These are phyloP conservation scores for Alternaria postmessia DNA, from an alignment of 2,329 filamentous ascomycete genomes.

Conservation along the genomic window DNA sequence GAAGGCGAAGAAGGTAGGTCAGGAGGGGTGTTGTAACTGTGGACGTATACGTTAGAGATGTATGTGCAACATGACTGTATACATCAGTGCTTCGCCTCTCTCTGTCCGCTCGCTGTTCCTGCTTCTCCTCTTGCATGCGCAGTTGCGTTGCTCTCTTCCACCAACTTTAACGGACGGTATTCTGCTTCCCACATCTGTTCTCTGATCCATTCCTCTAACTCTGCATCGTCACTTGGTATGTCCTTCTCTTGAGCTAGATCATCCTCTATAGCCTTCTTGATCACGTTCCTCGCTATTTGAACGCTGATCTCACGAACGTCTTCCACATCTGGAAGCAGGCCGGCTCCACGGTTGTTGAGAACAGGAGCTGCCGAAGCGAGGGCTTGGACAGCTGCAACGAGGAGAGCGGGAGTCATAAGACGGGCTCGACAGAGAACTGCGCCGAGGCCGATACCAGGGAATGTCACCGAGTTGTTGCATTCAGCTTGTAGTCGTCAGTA, in stretches of 20 bases:
- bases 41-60: neutral
- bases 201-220: slow-evolving; percentile 74
- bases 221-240: slow-evolving; percentile 67
- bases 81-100: slow-evolving; percentile 25
- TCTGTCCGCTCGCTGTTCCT: slow-evolving; percentile 48
- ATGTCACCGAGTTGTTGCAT: slow-evolving; percentile 88
- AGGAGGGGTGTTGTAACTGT: neutral
- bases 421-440: slow-evolving; percentile 73
- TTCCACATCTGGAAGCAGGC: slow-evolving; percentile 78
- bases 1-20: neutral
- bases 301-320: slow-evolving; percentile 79
- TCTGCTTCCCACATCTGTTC: slow-evolving; percentile 82
- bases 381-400: slow-evolving; percentile 79
- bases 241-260: slow-evolving; percentile 69
- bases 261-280: slow-evolving; percentile 74
- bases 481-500: slow-evolving; percentile 64
- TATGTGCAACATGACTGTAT: neutral
- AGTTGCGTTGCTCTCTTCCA: slow-evolving; percentile 61
- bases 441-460: slow-evolving; percentile 86
- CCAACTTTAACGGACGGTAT: slow-evolving; percentile 70
- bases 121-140: slow-evolving; percentile 68
- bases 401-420: slow-evolving; percentile 77
- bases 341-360: slow-evolving; percentile 66
- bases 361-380: slow-evolving; percentile 77
- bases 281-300: slow-evolving; percentile 77